Base-by-base conservation (phyloP, 1,284 basidiomycete species). In the Trametes hirsuta region DNA sequence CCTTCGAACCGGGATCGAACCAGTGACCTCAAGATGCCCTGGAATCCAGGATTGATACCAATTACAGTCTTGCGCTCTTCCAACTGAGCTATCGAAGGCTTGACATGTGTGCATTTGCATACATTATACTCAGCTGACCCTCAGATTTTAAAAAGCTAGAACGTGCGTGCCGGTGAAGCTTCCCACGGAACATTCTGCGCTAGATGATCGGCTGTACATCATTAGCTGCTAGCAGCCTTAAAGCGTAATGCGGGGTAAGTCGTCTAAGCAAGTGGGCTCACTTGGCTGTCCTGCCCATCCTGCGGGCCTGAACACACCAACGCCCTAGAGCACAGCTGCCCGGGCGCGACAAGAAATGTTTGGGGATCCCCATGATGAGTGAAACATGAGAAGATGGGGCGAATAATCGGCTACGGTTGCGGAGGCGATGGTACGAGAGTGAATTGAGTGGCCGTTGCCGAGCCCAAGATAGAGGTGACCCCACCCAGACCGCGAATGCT, bases 1-100 rank as follows among this genome's bases (percentile, higher is more conserved):
- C 61, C 61, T 59, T 59, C 61, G 61, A 63, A 36, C 55, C 55
- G 53, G 61, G 61, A 49, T 62, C 57, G 61, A 62, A 62, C 61
- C 46, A 59, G 53, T 24, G 61, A 41, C 61, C 51, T 64, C 34
- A 35, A 55, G 63, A 61, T 64, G n/a, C 3, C 47, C 5, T 30
- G 6, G 21, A n/a, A 44, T 21, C n/a, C 15, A 21, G 14, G 11
- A 12, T 41, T 22, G 34, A 45, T 46, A 44, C 39, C 64, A 18
- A 55, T 65, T 65, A 65, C 64, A 65, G 64, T 65, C 64, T 52
- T 25, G 36, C 64, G 61, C 64, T 65, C 64, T 65, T 55, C 64
- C 64, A 65, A 59, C 64, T 65, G 64, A 65, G 64, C 64, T 65
- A 65, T 62, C 64, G 61, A 58, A 54, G 64, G 61, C 1, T 61